Evolutionary conservation across 306 rosid species (phyloP).

Genomic region (Mucuna pruriens): DNA sequence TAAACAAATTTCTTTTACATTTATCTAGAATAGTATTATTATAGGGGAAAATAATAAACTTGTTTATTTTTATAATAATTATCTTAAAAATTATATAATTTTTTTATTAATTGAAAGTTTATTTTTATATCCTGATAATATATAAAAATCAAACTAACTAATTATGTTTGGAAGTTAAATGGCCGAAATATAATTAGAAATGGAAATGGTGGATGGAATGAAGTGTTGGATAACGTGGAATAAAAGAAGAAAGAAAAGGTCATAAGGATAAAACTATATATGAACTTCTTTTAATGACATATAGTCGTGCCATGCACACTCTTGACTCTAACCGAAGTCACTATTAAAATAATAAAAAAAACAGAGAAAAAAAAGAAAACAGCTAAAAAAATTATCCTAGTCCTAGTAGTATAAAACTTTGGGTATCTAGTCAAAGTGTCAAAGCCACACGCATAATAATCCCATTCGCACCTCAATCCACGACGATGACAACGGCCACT

Average conservation of each 20-base stretch:
- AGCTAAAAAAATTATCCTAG: background rate
- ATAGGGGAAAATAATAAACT: too few relatives aligned
- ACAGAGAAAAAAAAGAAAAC: background rate
- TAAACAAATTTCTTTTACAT: too few relatives aligned
- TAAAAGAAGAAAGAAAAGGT: background rate
- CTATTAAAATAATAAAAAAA: background rate
- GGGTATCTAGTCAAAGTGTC: constrained; percentile 43
- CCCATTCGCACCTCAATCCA: constrained; percentile 31
- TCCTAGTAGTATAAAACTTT: background rate
- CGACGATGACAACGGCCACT: constrained; percentile 37
- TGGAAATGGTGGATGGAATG: background rate
- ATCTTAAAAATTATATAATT: too few relatives aligned
- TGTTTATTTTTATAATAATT: too few relatives aligned
- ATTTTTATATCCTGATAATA: too few relatives aligned
- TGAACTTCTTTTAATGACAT: background rate
- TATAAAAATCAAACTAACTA: too few relatives aligned
- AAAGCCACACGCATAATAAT: constrained; percentile 37
- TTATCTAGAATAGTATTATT: too few relatives aligned
- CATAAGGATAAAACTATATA: background rate
- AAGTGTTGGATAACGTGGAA: background rate
- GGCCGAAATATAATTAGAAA: background rate
- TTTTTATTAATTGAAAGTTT: too few relatives aligned
- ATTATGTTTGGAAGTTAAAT: background rate
- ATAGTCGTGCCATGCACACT: constrained; percentile 4
- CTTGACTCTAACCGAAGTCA: background rate